Evolutionary conservation across 352 stramenopile species (phyloP), one percentile per base, ranked within the genome.

Genomic region (Phytopythium kandeliae): DNA sequence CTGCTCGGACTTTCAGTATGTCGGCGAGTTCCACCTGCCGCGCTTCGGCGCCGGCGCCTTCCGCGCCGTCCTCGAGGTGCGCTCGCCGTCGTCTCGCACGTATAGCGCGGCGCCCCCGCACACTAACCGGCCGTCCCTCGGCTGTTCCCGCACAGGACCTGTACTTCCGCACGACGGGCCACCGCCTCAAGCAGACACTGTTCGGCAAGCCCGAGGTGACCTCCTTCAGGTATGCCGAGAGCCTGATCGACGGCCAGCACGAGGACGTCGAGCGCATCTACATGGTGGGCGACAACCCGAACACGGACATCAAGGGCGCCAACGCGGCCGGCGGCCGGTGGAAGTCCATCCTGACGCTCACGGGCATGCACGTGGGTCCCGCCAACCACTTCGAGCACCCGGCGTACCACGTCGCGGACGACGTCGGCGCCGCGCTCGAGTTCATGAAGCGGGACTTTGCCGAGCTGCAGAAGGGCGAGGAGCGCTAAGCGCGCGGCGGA

Each of bases 1-100:
- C 49, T 94, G 83, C 71, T 90, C 79, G 5, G 83, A 94, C 44
- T 94, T 94, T 60, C 81, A 94, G 59, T 94, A 94, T 55, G 81
- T 94, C 13, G 80, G 83, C 13, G 83, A 91, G 47, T 90, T 90
- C 60, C 80, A 93, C 52, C 60, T 90, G 43, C 83, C 83, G 21
- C 78, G 83, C 19, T 93, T 86, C 56, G 83, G 83, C 17, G 83
- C 83, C 12, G 83, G 83, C 19, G 83, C 83, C 5, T 93, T 93
- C 63, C 79, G 85, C 16, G 78, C 83, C 0, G 69, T 91, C 13
- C 62, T 93, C 54, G 82, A 92, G 42, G 42, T 48, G 25, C 22
- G 41, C 54, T 3, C 17, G 12, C 33, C 50, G 65, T 15, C n/a
- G 35, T 41, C n/a, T n/a, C n/a, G n/a, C n/a, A n/a, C n/a, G n/a